phyloP scores from a whole-genome alignment of 768 basidiomycete species.

The Clavaria fumosa region DNA sequence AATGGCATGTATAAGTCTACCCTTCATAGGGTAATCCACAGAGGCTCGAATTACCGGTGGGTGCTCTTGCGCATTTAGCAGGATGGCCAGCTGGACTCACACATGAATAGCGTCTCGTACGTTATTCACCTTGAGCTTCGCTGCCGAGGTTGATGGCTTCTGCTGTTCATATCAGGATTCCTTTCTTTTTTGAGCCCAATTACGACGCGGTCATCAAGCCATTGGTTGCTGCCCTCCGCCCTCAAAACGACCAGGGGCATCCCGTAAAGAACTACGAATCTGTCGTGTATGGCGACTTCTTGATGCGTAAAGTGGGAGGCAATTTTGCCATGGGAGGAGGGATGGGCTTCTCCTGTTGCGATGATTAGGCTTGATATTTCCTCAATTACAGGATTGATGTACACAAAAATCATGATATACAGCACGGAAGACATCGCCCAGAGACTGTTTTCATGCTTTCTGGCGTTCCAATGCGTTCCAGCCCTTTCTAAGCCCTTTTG shows the following conservation, averaged over 20 bases:
- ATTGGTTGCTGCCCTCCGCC: slow-evolving; percentile 40
- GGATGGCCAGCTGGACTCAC: no score
- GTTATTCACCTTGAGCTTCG: slow-evolving; percentile 14
- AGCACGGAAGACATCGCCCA: no score
- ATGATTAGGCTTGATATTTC: no score
- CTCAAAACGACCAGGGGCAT: slow-evolving; percentile 17
- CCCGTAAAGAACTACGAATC: slow-evolving; percentile 25
- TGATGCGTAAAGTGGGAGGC: slow-evolving; percentile 51
- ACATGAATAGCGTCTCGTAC: slow-evolving; percentile 55
- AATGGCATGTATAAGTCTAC: slow-evolving; percentile 75
- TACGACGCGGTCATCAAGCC: slow-evolving; percentile 59
- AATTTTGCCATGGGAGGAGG: slow-evolving; percentile 46
- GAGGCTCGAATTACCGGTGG: slow-evolving; percentile 53
- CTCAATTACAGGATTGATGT: no score
- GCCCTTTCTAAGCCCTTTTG: slow-evolving; percentile 48
- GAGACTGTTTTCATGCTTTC: slow-evolving; percentile 4
- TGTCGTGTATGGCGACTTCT: slow-evolving; percentile 66
- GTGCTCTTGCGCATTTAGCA: no score
- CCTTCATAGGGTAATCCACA: slow-evolving; percentile 78
- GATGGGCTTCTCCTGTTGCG: no score
- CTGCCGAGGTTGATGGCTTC: slow-evolving; percentile 1
- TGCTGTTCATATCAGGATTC: slow-evolving; percentile 52
- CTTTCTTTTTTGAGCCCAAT: slow-evolving; percentile 92
- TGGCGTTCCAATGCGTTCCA: slow-evolving; percentile 42
- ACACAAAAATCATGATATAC: no score